These are phyloP conservation scores for Coelastrella sp. DNA, from an alignment of 139 green algal genomes.

Conservation along the genomic window DNA sequence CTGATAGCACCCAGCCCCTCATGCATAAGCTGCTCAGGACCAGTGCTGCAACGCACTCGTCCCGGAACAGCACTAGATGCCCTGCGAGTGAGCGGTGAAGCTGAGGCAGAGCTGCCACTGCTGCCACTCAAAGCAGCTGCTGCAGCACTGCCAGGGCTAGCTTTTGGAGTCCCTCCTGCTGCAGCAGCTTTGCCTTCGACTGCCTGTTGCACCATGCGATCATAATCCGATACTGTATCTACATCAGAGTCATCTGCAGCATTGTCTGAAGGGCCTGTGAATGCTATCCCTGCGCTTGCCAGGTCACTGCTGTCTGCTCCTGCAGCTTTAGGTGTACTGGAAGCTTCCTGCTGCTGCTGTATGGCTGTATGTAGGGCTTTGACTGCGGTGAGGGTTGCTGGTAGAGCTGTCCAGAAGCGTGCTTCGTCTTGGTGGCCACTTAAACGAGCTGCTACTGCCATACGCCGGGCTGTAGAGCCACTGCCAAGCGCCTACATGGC, in stretches of 20 bases:
- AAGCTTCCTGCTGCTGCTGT: slow-evolving; percentile 16
- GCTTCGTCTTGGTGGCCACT: slow-evolving; percentile 62
- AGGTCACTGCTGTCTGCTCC: not conserved
- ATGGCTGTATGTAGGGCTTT: slow-evolving; percentile 39
- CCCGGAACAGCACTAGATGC: not conserved
- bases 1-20: slow-evolving; percentile 21
- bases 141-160: not conserved
- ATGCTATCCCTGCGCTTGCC: no score
- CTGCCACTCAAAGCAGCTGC: not conserved
- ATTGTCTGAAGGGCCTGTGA: not conserved
- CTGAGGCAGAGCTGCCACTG: no score
- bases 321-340: not conserved
- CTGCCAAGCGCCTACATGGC: slow-evolving; percentile 18
- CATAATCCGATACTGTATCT: slow-evolving; percentile 24
- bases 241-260: not conserved
- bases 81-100: not conserved
- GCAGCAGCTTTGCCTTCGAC: slow-evolving; percentile 30
- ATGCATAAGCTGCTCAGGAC: not conserved
- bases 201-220: slow-evolving; percentile 44
- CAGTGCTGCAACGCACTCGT: slow-evolving; percentile 12
- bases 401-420: slow-evolving; percentile 79
- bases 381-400: slow-evolving; percentile 68
- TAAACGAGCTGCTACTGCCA: slow-evolving; percentile 61
- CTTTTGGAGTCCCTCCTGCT: slow-evolving; percentile 10
- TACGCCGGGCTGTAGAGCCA: slow-evolving; percentile 43